phyloP scores from a whole-genome alignment of 352 stramenopile genomes.

The Phytophthora constricta region DNA sequence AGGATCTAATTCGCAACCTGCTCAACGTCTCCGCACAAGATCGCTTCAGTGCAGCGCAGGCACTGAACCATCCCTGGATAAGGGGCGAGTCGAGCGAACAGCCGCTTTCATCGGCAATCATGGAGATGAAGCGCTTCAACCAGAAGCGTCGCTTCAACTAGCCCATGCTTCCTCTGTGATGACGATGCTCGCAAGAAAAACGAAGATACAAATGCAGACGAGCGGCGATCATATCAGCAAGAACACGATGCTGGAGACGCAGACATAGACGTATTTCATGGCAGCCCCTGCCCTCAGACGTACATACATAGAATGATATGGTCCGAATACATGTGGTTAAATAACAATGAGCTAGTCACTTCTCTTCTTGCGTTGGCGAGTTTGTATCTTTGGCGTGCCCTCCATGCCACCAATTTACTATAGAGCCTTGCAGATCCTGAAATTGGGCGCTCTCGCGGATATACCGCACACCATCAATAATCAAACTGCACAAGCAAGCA shows the following conservation, averaged over 20 bases:
- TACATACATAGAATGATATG: slow-evolving; percentile 51
- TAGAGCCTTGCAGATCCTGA: slow-evolving; percentile 47
- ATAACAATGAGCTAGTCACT: slow-evolving; percentile 11
- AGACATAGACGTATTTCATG: slow-evolving; percentile 59
- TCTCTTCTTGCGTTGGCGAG: slow-evolving; percentile 1
- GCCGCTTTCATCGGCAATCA: slow-evolving; percentile 80
- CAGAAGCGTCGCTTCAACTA: slow-evolving; percentile 89
- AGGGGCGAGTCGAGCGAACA: slow-evolving; percentile 83
- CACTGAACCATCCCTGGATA: slow-evolving; percentile 87
- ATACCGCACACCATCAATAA: slow-evolving; percentile 62
- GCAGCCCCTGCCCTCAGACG: slow-evolving; percentile 30
- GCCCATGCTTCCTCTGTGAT: slow-evolving; percentile 30
- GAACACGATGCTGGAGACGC: slow-evolving; percentile 38
- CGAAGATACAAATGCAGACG: too few relatives aligned
- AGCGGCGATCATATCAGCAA: slow-evolving; percentile 28
- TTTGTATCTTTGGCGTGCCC: slow-evolving; percentile 9
- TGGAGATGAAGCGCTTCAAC: slow-evolving; percentile 92
- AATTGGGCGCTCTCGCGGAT: slow-evolving; percentile 63
- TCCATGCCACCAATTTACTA: slow-evolving; percentile 56
- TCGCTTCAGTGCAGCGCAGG: slow-evolving; percentile 71
- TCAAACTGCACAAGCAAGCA: slow-evolving; percentile 36
- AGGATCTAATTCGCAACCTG: slow-evolving; percentile 82
- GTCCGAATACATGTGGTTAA: slow-evolving; percentile 46
- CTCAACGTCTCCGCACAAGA: slow-evolving; percentile 80
- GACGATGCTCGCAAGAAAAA: too few relatives aligned